These are phyloP conservation scores for Sporothrix mexicana DNA, from an alignment of 2,329 filamentous ascomycete species.

Conservation along the genomic window DNA sequence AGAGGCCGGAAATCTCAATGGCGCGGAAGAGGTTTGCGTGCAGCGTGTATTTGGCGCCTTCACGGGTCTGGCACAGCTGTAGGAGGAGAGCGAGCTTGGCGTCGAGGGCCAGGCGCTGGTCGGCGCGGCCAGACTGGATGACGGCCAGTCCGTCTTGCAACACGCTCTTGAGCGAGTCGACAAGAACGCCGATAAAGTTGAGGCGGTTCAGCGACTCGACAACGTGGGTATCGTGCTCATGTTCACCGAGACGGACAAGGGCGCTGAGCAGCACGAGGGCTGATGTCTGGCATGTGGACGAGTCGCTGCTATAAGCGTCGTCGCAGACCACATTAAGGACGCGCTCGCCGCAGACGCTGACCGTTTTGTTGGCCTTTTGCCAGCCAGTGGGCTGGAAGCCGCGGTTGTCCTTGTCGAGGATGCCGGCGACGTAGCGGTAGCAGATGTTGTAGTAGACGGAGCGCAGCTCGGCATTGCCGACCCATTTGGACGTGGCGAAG, in stretches of 20 bases:
- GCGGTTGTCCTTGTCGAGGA: slow-evolving; percentile 59
- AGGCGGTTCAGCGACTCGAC: slow-evolving; percentile 80
- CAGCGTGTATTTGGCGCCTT: slow-evolving; percentile 85
- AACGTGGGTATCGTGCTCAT: slow-evolving; percentile 74
- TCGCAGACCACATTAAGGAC: slow-evolving; percentile 89
- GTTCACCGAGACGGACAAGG: slow-evolving; percentile 73
- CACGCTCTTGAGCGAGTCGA: slow-evolving; percentile 83
- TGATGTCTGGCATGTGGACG: slow-evolving; percentile 78
- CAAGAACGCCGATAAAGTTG: slow-evolving; percentile 88
- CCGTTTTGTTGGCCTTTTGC: slow-evolving; percentile 72
- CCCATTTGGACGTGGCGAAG: slow-evolving; percentile 75
- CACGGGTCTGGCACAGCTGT: slow-evolving; percentile 79
- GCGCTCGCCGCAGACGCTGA: slow-evolving; percentile 71
- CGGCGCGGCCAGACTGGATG: slow-evolving; percentile 45
- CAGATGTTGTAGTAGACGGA: slow-evolving; percentile 91
- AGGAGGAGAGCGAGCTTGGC: slow-evolving; percentile 83
- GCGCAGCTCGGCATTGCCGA: slow-evolving; percentile 72
- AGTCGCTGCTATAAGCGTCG: slow-evolving; percentile 85
- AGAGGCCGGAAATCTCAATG: slow-evolving; percentile 81
- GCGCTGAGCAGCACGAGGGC: slow-evolving; percentile 84
- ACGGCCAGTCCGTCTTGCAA: slow-evolving; percentile 70
- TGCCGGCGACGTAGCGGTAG: slow-evolving; percentile 80
- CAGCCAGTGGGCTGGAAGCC: slow-evolving; percentile 52
- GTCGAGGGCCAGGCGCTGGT: slow-evolving; percentile 62
- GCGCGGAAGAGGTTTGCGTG: slow-evolving; percentile 86